Evolutionary conservation across 202 grass and related monocot genomes (phyloP).

Genomic region (Eragrostis tef): DNA sequence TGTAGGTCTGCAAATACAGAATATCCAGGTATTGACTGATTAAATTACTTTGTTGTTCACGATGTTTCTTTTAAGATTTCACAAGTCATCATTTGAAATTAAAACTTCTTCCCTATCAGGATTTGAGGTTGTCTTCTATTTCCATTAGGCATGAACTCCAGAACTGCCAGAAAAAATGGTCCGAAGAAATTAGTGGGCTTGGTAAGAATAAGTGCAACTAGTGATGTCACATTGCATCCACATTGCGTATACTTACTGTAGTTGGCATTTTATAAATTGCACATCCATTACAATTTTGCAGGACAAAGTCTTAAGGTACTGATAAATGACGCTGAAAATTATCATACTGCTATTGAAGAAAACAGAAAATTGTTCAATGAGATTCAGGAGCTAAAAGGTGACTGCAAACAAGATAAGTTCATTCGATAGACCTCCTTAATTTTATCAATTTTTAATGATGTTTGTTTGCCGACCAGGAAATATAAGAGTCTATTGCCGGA

Average conservation of each 20-base stretch:
- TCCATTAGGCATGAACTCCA: conserved; percentile 76
- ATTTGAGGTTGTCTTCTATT: conserved; percentile 83
- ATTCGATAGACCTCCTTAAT: conserved; percentile 15
- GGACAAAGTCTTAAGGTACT: conserved; percentile 67
- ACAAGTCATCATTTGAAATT: conserved; percentile 38
- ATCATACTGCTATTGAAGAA: conserved; percentile 76
- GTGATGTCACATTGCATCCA: conserved; percentile 4
- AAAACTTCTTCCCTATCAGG: conserved; percentile 66
- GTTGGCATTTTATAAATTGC: conserved; percentile 24
- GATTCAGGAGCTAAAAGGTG: conserved; percentile 95
- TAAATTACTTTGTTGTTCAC: conserved; percentile 6
- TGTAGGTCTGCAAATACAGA: conserved; percentile 58
- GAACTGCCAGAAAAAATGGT: conserved; percentile 70
- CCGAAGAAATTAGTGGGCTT: conserved; percentile 68
- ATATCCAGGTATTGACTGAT: conserved; percentile 66
- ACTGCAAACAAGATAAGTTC: conserved; percentile 10
- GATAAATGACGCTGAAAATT: conserved; percentile 67
- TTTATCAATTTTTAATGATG: conserved; percentile 15
- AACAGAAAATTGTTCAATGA: conserved; percentile 82
- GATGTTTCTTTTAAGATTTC: conserved; percentile 27
- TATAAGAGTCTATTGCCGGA: conserved; percentile 80
- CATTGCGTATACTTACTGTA: conserved; percentile 34
- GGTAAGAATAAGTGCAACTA: conserved; percentile 55
- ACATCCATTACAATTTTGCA: conserved; percentile 46
- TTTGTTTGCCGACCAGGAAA: conserved; percentile 62